Percentiles rank a stretch among this genome's conserved stretches.
These are phyloP conservation scores for Penicillium nucicola DNA, from an alignment of 495 filamentous ascomycete genomes.

Conservation along the genomic window DNA sequence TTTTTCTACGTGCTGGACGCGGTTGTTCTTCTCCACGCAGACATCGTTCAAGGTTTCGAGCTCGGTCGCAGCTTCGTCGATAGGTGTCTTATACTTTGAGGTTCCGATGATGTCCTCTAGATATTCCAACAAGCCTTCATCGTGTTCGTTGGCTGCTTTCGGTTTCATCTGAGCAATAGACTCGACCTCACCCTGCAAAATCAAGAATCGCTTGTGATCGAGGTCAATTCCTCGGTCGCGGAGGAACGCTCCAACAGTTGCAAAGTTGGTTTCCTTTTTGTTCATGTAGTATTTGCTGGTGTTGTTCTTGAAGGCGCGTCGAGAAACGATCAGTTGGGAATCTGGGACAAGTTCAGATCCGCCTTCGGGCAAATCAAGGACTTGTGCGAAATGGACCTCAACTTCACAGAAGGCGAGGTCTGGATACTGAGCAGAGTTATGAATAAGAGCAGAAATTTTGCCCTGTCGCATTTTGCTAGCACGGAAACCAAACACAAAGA, in stretches of 20 bases:
- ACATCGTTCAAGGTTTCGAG: slow-evolving; percentile 91
- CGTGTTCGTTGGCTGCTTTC: slow-evolving; percentile 89
- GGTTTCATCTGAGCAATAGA: slow-evolving; percentile 99
- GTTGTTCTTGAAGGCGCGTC: slow-evolving; percentile 96
- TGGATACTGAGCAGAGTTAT: slow-evolving; percentile 86
- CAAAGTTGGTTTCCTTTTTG: slow-evolving; percentile 81
- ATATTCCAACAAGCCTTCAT: slow-evolving; percentile 94
- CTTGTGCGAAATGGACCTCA: slow-evolving; percentile 91
- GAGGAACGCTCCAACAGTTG: slow-evolving; percentile 82
- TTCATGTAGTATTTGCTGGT: slow-evolving; percentile 98
- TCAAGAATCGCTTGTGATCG: slow-evolving; percentile 97
- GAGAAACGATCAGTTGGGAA: slow-evolving; percentile 81
- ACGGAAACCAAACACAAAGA: slow-evolving; percentile 97
- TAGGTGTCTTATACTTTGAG: slow-evolving; percentile 94
- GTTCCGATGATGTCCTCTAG: slow-evolving; percentile 98
- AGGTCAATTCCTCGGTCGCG: slow-evolving; percentile 87
- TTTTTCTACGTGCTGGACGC: slow-evolving; percentile 97
- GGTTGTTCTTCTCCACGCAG: slow-evolving; percentile 87
- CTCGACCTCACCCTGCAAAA: slow-evolving; percentile 96
- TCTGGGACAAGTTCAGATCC: slow-evolving; percentile 70
- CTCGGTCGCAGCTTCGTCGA: slow-evolving; percentile 86
- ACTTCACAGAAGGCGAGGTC: slow-evolving; percentile 90
- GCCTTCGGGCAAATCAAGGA: slow-evolving; percentile 81
- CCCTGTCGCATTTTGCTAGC: slow-evolving; percentile 99
- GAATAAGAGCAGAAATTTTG: slow-evolving; percentile 95